phyloP scores from a whole-genome alignment of 129 eudicot genomes.

The Deinandra increscens region DNA sequence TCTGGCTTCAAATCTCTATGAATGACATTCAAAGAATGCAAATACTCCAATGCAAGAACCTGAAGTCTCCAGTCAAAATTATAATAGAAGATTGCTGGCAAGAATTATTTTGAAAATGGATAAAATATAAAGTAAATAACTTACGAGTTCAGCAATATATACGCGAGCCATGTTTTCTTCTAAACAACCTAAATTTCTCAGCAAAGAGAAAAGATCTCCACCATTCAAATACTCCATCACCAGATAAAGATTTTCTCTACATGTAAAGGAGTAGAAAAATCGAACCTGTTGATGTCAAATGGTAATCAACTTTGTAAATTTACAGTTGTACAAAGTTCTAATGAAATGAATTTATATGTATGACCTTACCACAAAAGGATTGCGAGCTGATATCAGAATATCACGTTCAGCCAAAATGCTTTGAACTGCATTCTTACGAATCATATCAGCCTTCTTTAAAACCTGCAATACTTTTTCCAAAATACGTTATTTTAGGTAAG shows the following conservation, averaged over 20 bases:
- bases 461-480: constrained; percentile 53
- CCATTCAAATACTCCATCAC: constrained; percentile 98
- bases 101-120: not conserved
- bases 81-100: not conserved
- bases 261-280: constrained; percentile 95
- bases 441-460: constrained; percentile 95
- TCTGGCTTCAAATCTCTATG: constrained; percentile 99
- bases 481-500: constrained; percentile 22
- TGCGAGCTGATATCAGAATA: constrained; percentile 85
- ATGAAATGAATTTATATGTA: not conserved
- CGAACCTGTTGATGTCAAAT: constrained; percentile 72
- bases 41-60: constrained; percentile 97
- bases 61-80: constrained; percentile 31
- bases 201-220: constrained; percentile 94
- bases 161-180: constrained; percentile 96
- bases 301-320: constrained; percentile 30
- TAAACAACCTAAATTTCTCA: constrained; percentile 88
- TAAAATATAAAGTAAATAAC: constrained; percentile 13
- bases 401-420: constrained; percentile 97
- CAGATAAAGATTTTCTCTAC: constrained; percentile 92
- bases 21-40: constrained; percentile 88
- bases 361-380: constrained; percentile 93
- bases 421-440: constrained; percentile 96
- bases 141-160: constrained; percentile 93
- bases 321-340: constrained; percentile 6